Conservation (phyloP, 495 filamentous ascomycete genomes). For the Talaromyces adpressus region DNA sequence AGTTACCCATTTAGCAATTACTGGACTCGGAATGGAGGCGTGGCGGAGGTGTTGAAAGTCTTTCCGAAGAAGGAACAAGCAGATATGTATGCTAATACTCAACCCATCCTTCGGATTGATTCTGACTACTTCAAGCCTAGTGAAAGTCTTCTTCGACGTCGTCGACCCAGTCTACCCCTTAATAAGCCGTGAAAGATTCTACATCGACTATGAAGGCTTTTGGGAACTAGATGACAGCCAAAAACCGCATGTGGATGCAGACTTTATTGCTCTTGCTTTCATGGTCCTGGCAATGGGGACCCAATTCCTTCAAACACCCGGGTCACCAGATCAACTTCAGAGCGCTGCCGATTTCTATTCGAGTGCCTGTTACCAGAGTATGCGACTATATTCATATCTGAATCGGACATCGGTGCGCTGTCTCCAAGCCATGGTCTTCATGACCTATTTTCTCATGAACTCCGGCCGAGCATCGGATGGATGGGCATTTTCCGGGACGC, state of each 20-base stretch:
- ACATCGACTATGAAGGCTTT: slow-evolving; percentile 63
- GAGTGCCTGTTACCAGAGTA: slow-evolving; percentile 56
- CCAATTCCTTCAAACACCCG: slow-evolving; percentile 56
- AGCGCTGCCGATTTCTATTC: slow-evolving; percentile 68
- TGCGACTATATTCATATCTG: slow-evolving; percentile 61
- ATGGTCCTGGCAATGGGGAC: slow-evolving; percentile 66
- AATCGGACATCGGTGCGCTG: slow-evolving; percentile 58
- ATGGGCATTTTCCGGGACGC: slow-evolving; percentile 66
- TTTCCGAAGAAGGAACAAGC: slow-evolving; percentile 64
- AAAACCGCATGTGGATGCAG: slow-evolving; percentile 45
- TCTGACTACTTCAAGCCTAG: slow-evolving; percentile 24
- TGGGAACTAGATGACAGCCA: slow-evolving; percentile 49
- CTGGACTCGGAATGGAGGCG: slow-evolving; percentile 65
- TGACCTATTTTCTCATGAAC: slow-evolving; percentile 72
- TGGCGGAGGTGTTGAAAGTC: slow-evolving; percentile 63
- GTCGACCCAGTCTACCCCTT: slow-evolving; percentile 72
- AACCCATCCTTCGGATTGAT: background rate
- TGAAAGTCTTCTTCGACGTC: slow-evolving; percentile 62
- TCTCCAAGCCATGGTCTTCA: slow-evolving; percentile 66
- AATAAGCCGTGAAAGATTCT: slow-evolving; percentile 58
- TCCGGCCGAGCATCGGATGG: slow-evolving; percentile 70
- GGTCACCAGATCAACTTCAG: slow-evolving; percentile 44
- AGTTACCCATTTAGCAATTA: slow-evolving; percentile 70
- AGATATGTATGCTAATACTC: slow-evolving; percentile 40
- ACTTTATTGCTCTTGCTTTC: slow-evolving; percentile 58